Evolutionary conservation across 2,329 filamentous ascomycete species (phyloP).

Genomic region (Fusarium tuaranense): DNA sequence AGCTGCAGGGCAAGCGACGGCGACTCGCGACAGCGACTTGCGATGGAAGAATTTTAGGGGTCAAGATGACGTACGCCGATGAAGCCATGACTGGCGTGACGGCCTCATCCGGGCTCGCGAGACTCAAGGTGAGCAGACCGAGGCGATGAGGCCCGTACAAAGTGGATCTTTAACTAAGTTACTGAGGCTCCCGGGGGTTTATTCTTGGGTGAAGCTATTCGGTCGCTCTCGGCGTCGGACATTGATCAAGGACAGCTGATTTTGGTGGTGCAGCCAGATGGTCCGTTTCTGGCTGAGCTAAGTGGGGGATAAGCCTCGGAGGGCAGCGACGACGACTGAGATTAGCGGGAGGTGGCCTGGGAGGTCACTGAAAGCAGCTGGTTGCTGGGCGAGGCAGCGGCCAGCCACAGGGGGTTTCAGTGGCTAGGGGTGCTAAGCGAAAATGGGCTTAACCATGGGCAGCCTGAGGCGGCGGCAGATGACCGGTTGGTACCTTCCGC

Average conservation of each 20-base stretch:
- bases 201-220: slow-evolving; percentile 40
- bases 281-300: slow-evolving; percentile 25
- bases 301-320: slow-evolving; percentile 35
- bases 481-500: not conserved
- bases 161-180: slow-evolving; percentile 31
- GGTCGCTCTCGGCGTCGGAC: slow-evolving; percentile 20
- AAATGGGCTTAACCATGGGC: slow-evolving; percentile 13
- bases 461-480: not conserved
- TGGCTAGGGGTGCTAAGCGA: slow-evolving; percentile 17
- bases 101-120: slow-evolving; percentile 44
- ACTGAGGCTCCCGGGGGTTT: slow-evolving; percentile 15
- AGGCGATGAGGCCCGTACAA: slow-evolving; percentile 37
- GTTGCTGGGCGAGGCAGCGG: slow-evolving; percentile 6
- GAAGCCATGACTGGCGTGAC: slow-evolving; percentile 44
- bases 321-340: slow-evolving; percentile 12
- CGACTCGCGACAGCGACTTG: slow-evolving; percentile 2
- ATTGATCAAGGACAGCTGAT: slow-evolving; percentile 24
- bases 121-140: slow-evolving; percentile 37
- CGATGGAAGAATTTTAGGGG: slow-evolving; percentile 39
- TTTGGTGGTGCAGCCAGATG: slow-evolving; percentile 15
- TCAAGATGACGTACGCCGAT: slow-evolving; percentile 44
- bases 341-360: slow-evolving; percentile 12
- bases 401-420: slow-evolving; percentile 16
- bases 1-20: slow-evolving; percentile 27
- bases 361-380: slow-evolving; percentile 32